Conservation (phyloP, 495 filamentous ascomycete genomes). For the Penicillium antarcticum region DNA sequence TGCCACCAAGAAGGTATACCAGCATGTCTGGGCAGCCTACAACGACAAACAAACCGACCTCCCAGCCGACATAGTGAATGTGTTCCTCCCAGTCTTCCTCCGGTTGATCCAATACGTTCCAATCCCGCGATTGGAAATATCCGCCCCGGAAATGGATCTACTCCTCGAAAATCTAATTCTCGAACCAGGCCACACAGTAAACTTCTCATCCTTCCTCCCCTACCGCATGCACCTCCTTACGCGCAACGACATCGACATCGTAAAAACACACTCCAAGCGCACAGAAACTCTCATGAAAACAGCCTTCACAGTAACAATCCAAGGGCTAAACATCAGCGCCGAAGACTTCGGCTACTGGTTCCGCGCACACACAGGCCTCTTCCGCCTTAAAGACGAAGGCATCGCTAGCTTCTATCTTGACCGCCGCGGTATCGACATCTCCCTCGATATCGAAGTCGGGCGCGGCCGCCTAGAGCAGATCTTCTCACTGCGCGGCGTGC, state of each 20-base stretch:
- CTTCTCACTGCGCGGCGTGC: constrained; percentile 69
- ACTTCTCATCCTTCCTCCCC: constrained; percentile 84
- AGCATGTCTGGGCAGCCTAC: constrained; percentile 60
- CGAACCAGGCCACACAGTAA: constrained; percentile 82
- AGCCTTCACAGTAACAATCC: constrained; percentile 69
- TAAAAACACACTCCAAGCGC: constrained; percentile 69
- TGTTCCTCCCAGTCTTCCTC: constrained; percentile 77
- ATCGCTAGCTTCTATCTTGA: constrained; percentile 83
- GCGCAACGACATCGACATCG: constrained; percentile 80
- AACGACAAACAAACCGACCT: constrained; percentile 62
- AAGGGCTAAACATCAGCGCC: constrained; percentile 77
- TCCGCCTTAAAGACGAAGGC: constrained; percentile 72
- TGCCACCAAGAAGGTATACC: constrained; percentile 61
- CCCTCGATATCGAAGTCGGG: constrained; percentile 77
- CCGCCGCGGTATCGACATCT: constrained; percentile 79
- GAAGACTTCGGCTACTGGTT: constrained; percentile 83
- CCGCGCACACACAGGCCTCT: constrained; percentile 63
- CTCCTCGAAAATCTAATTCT: constrained; percentile 87
- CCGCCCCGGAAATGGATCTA: constrained; percentile 78
- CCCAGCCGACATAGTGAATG: constrained; percentile 66
- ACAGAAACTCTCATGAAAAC: constrained; percentile 64
- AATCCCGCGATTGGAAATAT: constrained; percentile 81
- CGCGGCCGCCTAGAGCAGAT: constrained; percentile 73
- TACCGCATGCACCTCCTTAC: constrained; percentile 77
- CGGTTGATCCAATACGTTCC: constrained; percentile 79